Conservation (phyloP, 805 yeast genomes). For the Cyberlindnera euphorbiae region DNA sequence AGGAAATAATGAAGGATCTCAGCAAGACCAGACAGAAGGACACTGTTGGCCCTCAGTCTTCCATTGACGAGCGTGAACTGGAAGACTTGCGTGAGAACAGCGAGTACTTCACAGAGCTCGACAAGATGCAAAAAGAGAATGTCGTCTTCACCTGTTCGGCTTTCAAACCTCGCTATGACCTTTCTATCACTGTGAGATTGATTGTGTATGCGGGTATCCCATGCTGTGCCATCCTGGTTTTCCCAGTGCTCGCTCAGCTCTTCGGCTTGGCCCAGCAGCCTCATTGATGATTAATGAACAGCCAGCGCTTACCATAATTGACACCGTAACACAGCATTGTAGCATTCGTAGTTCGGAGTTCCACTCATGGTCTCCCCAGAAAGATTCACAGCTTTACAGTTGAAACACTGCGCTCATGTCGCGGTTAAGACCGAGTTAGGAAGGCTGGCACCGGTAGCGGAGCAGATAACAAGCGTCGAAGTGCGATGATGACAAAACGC, state of each 20-base stretch:
- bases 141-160: slow-evolving; percentile 38
- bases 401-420: too few relatives aligned
- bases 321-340: too few relatives aligned
- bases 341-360: too few relatives aligned
- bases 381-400: too few relatives aligned
- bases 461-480: too few relatives aligned
- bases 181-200: slow-evolving; percentile 72
- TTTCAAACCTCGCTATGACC: slow-evolving; percentile 59
- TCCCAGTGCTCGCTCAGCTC: slow-evolving; percentile 22
- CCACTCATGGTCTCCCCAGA: too few relatives aligned
- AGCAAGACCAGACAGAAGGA: slow-evolving; percentile 14
- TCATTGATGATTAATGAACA: slow-evolving; percentile 3
- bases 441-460: too few relatives aligned
- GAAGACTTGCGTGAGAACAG: slow-evolving; percentile 17
- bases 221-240: slow-evolving; percentile 38
- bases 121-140: slow-evolving; percentile 20
- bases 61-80: slow-evolving; percentile 23
- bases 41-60: slow-evolving; percentile 23
- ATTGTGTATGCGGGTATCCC: slow-evolving; percentile 82
- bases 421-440: too few relatives aligned
- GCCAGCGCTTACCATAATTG: too few relatives aligned
- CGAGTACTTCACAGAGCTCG: slow-evolving; percentile 20
- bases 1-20: slow-evolving; percentile 14
- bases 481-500: too few relatives aligned
- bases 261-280: slow-evolving; percentile 13